These are phyloP conservation scores for Alternaria viburni DNA, from an alignment of 2,329 filamentous ascomycete genomes.

Conservation along the genomic window DNA sequence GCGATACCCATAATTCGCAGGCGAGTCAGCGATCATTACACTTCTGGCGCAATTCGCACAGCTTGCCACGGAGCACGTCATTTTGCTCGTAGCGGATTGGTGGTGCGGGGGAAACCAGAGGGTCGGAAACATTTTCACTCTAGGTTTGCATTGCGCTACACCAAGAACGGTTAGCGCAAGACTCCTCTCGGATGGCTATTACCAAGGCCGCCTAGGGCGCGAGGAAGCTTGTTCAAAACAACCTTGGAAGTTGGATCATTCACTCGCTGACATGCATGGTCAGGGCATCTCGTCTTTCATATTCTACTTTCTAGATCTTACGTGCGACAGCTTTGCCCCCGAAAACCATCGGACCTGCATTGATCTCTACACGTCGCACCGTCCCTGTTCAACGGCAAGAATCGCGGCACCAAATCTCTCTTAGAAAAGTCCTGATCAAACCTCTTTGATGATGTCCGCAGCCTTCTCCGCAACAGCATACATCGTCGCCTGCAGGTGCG, in stretches of 20 bases:
- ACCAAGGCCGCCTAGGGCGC: background rate
- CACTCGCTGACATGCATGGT: background rate
- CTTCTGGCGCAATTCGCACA: constrained; percentile 4
- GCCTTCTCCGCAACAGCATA: constrained; percentile 37
- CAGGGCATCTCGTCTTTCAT: background rate
- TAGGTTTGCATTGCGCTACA: background rate
- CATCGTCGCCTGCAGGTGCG: constrained; percentile 31
- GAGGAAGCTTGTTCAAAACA: background rate
- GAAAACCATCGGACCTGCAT: background rate
- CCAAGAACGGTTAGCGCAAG: too few relatives aligned
- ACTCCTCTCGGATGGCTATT: background rate
- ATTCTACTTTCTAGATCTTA: background rate
- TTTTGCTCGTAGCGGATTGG: constrained; percentile 26
- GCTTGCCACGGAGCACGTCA: constrained; percentile 29
- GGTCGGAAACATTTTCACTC: constrained; percentile 1
- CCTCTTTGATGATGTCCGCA: constrained; percentile 32
- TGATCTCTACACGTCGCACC: background rate
- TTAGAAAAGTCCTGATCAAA: background rate
- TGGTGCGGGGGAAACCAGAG: background rate
- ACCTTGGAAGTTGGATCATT: background rate
- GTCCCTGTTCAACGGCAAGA: background rate
- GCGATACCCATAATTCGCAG: constrained; percentile 8
- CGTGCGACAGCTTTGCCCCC: background rate
- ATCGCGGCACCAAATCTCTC: too few relatives aligned
- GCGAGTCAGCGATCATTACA: constrained; percentile 2